Evolutionary conservation across 2,329 filamentous ascomycete species (phyloP).

Genomic region (Cladophialophora yegresii): DNA sequence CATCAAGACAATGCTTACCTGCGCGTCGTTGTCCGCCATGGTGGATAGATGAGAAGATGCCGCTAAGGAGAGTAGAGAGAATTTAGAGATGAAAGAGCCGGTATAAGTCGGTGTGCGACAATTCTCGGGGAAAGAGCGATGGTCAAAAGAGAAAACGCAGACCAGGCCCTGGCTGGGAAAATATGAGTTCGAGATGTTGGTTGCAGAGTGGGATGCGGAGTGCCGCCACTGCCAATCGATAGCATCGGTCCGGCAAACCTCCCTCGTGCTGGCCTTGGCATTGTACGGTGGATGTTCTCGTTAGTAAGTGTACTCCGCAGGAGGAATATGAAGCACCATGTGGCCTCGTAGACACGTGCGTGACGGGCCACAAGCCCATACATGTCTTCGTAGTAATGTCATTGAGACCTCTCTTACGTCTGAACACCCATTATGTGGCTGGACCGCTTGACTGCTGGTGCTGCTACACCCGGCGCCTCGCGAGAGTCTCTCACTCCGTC

Average conservation of each 20-base stretch:
- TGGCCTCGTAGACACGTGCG: background rate
- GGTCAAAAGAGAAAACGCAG: slow-evolving; percentile 24
- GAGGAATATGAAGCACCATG: background rate
- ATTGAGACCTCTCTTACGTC: background rate
- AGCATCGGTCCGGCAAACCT: background rate
- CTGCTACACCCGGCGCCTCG: slow-evolving; percentile 56
- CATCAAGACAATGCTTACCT: slow-evolving; percentile 54
- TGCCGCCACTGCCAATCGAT: slow-evolving; percentile 7
- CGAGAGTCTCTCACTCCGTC: slow-evolving; percentile 64
- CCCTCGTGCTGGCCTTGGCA: background rate
- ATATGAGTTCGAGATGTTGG: slow-evolving; percentile 16
- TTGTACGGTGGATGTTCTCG: background rate
- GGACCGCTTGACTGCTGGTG: slow-evolving; percentile 72
- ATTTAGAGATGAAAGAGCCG: slow-evolving; percentile 33
- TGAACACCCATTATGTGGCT: slow-evolving; percentile 69
- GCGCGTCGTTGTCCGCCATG: slow-evolving; percentile 65
- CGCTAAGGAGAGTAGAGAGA: slow-evolving; percentile 24
- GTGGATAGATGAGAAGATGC: slow-evolving; percentile 44
- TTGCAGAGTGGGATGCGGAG: slow-evolving; percentile 5
- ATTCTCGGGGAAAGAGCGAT: slow-evolving; percentile 34
- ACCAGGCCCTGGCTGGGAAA: slow-evolving; percentile 28
- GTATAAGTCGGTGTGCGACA: slow-evolving; percentile 26
- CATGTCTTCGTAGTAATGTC: background rate
- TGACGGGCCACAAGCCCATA: background rate
- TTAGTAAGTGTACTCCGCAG: background rate